Conservation (phyloP, 169 alveolate genomes). For the Cryptosporidium sp. region DNA sequence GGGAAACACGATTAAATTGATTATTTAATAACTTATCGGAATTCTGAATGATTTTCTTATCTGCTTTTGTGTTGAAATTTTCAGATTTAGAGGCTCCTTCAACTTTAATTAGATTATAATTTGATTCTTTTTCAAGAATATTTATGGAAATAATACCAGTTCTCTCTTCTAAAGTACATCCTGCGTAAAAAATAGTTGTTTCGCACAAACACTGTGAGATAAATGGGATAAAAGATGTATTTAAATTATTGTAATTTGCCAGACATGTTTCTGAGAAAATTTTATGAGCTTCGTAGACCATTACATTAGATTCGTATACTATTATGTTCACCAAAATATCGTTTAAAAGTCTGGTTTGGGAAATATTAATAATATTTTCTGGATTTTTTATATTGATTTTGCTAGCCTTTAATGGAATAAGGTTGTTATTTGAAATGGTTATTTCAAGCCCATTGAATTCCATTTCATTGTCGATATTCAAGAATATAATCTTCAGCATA, state of each 20-base stretch:
- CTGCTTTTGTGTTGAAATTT: not conserved
- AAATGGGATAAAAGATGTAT: constrained; percentile 19
- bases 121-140: constrained; percentile 19
- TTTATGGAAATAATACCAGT: not conserved
- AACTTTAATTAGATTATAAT: not conserved
- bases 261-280: not conserved
- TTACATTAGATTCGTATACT: not conserved
- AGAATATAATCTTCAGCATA: not conserved
- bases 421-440: constrained; percentile 13
- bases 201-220: not conserved
- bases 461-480: not conserved
- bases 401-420: constrained; percentile 2
- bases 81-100: not conserved
- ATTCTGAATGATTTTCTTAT: not conserved
- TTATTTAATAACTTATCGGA: not conserved
- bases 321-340: not conserved
- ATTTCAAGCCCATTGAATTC: constrained; percentile 1
- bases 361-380: constrained; percentile 6
- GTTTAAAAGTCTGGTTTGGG: not conserved
- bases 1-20: not conserved
- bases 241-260: not conserved
- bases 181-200: constrained; percentile 10
- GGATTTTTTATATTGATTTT: not conserved
- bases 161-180: not conserved
- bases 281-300: not conserved